Evolutionary conservation across 176 grass and related monocot genomes (phyloP), one percentile per base, ranked within the genome.

Genomic region (Elaeis guineensis): DNA sequence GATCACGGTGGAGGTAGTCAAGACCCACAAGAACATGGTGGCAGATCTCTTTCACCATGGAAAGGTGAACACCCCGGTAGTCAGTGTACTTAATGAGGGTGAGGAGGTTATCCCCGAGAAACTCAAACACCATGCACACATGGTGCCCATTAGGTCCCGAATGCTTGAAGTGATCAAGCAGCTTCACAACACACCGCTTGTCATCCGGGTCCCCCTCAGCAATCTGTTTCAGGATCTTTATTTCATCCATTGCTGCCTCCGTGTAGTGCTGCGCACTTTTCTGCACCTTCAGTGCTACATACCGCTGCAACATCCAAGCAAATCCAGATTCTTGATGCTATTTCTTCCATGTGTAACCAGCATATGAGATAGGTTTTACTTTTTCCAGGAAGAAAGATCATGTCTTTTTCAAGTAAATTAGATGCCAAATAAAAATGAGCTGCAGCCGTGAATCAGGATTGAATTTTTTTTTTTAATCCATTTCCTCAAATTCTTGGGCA

Each of bases 81-180:
- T 93, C 74, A 0, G 71, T 86, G 79, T 81, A 98, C 70, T 98
- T 98, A 53, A 98, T 98, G 25, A 98, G 77, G 8, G 94, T 93
- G 60, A 98, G 65, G 52, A 98, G 78, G 58, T 98, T 98, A 72
- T 98, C 88, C 25, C 94, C 94, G 22, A 98, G 85, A 77, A 98
- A 98, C 79, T 98, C 94, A 74, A 98, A 98, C 15, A 98, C 94
- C 94, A 98, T 98, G 82, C 94, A 98, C 12, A 98, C 88, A 73
- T 98, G 94, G 79, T 64, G 78, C 5, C 94, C 94, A 7, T 98
- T 93, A 8, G 94, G 94, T 8, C 94, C 94, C 0, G 82, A 89
- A 64, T 98, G 94, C 79, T 98, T 93, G 82, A 98, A 98, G 74
- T 98, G 84, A 50, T 98, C 94, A 11, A 98, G 84, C 65, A 98